Conservation (phyloP, 352 stramenopile species). For the Globisporangium cylindrosporum region DNA sequence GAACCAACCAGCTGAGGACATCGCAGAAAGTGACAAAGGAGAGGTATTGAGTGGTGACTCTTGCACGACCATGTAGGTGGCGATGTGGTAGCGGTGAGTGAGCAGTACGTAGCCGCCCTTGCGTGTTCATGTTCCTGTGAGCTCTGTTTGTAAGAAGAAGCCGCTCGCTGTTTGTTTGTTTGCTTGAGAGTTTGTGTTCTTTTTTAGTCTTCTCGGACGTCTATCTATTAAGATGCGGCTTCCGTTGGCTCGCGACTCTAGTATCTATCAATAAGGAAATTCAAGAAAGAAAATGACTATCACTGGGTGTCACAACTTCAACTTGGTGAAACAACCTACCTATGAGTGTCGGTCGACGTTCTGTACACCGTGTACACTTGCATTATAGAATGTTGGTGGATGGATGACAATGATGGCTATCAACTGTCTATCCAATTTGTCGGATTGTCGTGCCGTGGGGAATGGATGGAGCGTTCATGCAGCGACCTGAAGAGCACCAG, state of each 20-base stretch:
- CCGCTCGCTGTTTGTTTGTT: background rate
- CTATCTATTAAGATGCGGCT: background rate
- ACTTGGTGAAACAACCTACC: background rate
- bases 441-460: background rate
- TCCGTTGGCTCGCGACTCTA: background rate
- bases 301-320: background rate
- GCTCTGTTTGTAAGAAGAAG: background rate
- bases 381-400: background rate
- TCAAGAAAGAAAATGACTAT: background rate
- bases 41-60: background rate
- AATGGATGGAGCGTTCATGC: background rate
- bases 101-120: background rate
- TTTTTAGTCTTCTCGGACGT: background rate
- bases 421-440: background rate
- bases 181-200: background rate
- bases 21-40: background rate
- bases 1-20: background rate
- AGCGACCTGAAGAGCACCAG: background rate
- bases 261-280: background rate
- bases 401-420: background rate
- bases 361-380: too few species aligned
- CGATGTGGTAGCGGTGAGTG: too few species aligned
- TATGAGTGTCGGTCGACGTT: too few species aligned
- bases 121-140: background rate
- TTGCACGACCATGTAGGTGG: background rate